Evolutionary conservation across 768 basidiomycete species (phyloP), one percentile per base, ranked within the genome.

Genomic region (Pulveroboletus frians): DNA sequence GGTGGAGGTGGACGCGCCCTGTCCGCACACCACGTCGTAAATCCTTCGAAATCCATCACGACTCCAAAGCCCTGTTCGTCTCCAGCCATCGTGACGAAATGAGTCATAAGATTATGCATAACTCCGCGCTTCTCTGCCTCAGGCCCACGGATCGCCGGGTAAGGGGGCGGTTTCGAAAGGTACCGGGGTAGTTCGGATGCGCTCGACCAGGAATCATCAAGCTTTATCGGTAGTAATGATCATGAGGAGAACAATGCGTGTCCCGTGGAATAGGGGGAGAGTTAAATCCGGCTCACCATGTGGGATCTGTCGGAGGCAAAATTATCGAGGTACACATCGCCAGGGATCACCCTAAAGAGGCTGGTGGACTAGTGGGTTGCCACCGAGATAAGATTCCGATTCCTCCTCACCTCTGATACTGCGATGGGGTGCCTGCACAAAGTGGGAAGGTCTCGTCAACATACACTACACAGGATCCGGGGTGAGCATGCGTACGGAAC

Each of bases 251-350:
- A 26, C 23, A 26, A 26, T 26, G 23, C 23, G 6, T 26, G 23
- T 6, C 31, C 47, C 52, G 38, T 46, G 58, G 44, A 53, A 49
- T 38, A 46, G 42, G 45, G 29, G 49, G 41, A n/a, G 15, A 34
- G 50, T 38, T 27, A 53, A 47, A 51, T 32, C 43, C 40, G 36
- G 40, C 55, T 60, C 54, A 83, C 83, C 85, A 88, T 88, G 64
- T 88, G 85, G 46, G 84, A 83, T 59, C 85, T 72, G 63, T 88
- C 84, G 17, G 85, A 87, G 9, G 84, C 82, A 68, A 88, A 87
- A 57, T 78, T 59, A 53, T 77, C 68, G 37, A 86, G 63, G 59
- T 73, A 85, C 11, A 64, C 63, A 29, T 64, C 51, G 15, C 75
- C 79, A 49, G 77, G 73, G 50, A 88, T 67, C 29, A 85, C 73